These are phyloP conservation scores for Gaeumannomyces tritici DNA, from an alignment of 2,329 filamentous ascomycete species.

Conservation along the genomic window DNA sequence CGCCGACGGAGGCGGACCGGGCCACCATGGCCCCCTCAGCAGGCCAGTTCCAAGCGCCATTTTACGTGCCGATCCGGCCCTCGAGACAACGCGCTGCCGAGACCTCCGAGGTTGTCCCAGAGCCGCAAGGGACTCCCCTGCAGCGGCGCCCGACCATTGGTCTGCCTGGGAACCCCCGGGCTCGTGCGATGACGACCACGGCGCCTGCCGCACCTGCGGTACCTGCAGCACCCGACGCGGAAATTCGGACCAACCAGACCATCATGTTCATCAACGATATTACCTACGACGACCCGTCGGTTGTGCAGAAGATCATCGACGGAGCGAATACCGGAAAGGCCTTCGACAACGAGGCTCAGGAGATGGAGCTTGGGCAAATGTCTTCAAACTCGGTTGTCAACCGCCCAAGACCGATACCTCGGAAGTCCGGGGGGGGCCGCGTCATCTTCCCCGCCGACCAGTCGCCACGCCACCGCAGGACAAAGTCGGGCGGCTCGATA, in stretches of 20 bases:
- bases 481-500: slow-evolving; percentile 38
- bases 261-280: slow-evolving; percentile 49
- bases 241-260: slow-evolving; percentile 28
- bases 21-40: not conserved
- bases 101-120: slow-evolving; percentile 19
- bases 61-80: slow-evolving; percentile 17
- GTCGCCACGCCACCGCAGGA: slow-evolving; percentile 31
- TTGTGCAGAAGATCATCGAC: slow-evolving; percentile 39
- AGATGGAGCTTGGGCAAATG: not conserved
- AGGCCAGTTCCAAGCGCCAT: slow-evolving; percentile 2
- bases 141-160: slow-evolving; percentile 35
- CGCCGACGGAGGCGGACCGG: slow-evolving; percentile 1
- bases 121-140: slow-evolving; percentile 26
- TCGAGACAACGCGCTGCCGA: slow-evolving; percentile 17
- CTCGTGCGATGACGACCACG: slow-evolving; percentile 11
- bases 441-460: slow-evolving; percentile 36
- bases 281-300: slow-evolving; percentile 40
- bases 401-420: slow-evolving; percentile 45
- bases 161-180: slow-evolving; percentile 37
- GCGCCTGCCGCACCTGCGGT: slow-evolving; percentile 8
- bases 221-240: not conserved
- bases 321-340: slow-evolving; percentile 22
- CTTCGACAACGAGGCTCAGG: slow-evolving; percentile 3
- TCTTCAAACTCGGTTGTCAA: slow-evolving; percentile 35
- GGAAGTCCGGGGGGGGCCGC: slow-evolving; percentile 34